Evolutionary conservation across 495 filamentous ascomycete species (phyloP), one percentile per base, ranked within the genome.

Genomic region (Glarea lozoyensis): DNA sequence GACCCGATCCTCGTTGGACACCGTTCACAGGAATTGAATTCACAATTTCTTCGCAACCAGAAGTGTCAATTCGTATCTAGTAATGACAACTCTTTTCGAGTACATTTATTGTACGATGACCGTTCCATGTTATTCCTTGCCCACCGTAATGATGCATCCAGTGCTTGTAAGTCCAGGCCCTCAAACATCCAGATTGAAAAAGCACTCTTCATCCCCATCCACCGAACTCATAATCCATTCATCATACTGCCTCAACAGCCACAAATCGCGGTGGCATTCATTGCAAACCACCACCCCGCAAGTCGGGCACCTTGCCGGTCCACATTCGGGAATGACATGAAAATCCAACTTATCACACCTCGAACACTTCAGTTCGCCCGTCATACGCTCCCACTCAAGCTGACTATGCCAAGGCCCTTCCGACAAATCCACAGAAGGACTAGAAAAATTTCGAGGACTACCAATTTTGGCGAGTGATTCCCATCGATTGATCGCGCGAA

Each of bases 371-470:
- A 48, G 38, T 25, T 53, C 50, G 3, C 50, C 50, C 3, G 24
- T 15, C 9, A 49, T 24, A 3, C 50, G 40, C 32, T 45, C 45
- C 50, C 50, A 53, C 6, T 45, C 35, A 21, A 45, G 42, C 19
- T 18, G 20, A 13, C 27, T 17, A 15, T 53, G 50, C 50, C 50
- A 53, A 11, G 50, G 43, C 12, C 45, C 45, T 45, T 48, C 50
- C 4, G 23, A 11, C 10, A 9, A 31, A 4, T 15, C 24, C 19
- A 25, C 43, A 10, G 30, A 3, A 10, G 35, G 29, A 10, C 35
- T 31, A 21, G 25, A 23, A 7, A 42, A 42, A 1, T 37, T 39
- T 16, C 22, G 20, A 10, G 41, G 20, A 18, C 12, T 9, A 16
- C 34, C 42, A 27, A 53, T 27, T 34, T 45, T 19, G 18, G 39